Evolutionary conservation across 2,329 filamentous ascomycete species (phyloP), one percentile per base, ranked within the genome.

Genomic region (Emergomyces orientalis): DNA sequence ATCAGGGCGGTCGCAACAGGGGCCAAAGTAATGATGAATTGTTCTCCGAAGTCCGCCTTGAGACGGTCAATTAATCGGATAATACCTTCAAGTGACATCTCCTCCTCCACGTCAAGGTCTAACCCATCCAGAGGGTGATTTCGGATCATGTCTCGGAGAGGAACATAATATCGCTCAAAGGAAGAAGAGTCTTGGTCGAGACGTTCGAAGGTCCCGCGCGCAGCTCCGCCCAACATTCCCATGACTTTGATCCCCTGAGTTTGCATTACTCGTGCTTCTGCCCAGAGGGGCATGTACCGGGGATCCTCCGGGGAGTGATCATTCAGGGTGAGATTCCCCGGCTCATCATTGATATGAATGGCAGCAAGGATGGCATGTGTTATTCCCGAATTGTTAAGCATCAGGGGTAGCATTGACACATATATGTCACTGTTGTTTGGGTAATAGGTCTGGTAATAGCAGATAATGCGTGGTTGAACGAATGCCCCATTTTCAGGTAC

Each of bases 301-400:
- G 84, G 74, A 68, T 89, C 77, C n/a, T 83, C 77, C 0, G 90
- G 90, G 0, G 81, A 80, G 71, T 91, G 84, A 75, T 97, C 87
- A 74, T 97, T 97, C 66, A 96, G 83, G 0, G 87, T 90, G 68
- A 93, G 82, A 63, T 85, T 80, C 9, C 80, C 80, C 0, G 89
- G 85, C 6, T 82, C 80, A 43, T 79, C 79, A 73, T 94, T 92
- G 68, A 97, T 78, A 75, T 97, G 92, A 64, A 97, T 85, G 14
- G 92, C 91, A 6, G 90, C 90, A 58, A 97, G 77, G 68, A 96
- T 92, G 64, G 96, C 81, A 76, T 97, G 92, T 0, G 92, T 96
- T 59, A 86, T 76, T 9, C 84, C 83, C 5, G 84, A 86, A 65
- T 81, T 78, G 65, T 84, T 79, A 49, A 79, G 79, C 61, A 86